Conservation (phyloP, 345 rosid species). For the Rubroshorea leprosula region DNA sequence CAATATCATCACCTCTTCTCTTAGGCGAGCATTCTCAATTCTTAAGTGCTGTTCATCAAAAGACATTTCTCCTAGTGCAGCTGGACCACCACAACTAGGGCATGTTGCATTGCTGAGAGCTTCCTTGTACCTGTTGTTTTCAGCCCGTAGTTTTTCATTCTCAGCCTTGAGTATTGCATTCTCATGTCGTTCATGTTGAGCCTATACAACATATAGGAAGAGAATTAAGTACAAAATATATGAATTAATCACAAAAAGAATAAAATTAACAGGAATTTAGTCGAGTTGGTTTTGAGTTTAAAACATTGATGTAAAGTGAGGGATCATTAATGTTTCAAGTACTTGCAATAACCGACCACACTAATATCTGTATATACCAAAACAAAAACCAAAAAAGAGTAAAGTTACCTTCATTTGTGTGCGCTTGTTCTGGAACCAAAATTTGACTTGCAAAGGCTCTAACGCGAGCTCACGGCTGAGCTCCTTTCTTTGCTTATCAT, state of each 20-base stretch:
- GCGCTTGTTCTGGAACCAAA: conserved; percentile 99
- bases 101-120: conserved; percentile 74
- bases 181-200: conserved; percentile 85
- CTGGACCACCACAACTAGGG: conserved; percentile 84
- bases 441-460: conserved; percentile 87
- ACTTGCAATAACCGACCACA: too few relatives aligned
- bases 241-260: too few relatives aligned
- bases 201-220: conserved; percentile 35
- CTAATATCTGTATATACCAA: not conserved
- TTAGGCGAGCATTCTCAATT: conserved; percentile 77
- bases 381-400: not conserved
- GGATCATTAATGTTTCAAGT: too few relatives aligned
- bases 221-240: too few relatives aligned
- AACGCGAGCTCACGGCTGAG: conserved; percentile 66
- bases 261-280: too few relatives aligned
- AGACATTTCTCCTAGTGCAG: conserved; percentile 88
- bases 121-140: conserved; percentile 72
- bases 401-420: conserved; percentile 89
- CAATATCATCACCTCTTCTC: conserved; percentile 60
- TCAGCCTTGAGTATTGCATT: conserved; percentile 72
- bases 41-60: conserved; percentile 96
- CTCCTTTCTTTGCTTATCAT: conserved; percentile 92
- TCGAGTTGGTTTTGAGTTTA: too few relatives aligned
- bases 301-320: too few relatives aligned
- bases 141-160: conserved; percentile 80